phyloP scores from a whole-genome alignment of 768 basidiomycete genomes.

The Serpula lacrymans region DNA sequence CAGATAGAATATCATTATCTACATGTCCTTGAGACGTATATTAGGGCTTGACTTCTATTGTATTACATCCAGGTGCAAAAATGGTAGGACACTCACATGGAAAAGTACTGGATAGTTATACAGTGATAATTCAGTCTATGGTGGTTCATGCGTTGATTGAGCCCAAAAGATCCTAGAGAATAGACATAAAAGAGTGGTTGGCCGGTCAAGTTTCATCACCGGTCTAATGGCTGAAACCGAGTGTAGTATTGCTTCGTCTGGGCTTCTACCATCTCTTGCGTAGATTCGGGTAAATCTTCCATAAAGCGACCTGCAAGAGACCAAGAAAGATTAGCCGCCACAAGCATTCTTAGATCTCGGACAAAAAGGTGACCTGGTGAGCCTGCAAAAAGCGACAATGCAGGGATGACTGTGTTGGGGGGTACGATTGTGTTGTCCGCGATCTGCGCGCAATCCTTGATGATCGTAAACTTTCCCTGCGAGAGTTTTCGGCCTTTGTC shows the following conservation, averaged over 20 bases:
- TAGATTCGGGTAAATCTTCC: constrained; percentile 88
- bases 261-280: constrained; percentile 86
- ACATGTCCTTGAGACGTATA: constrained; percentile 8
- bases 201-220: constrained; percentile 19
- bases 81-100: constrained; percentile 3
- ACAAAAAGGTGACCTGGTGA: constrained; percentile 67
- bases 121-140: too few species aligned
- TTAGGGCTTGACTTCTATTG: constrained; percentile 28
- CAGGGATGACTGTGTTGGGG: constrained; percentile 90
- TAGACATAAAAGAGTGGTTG: not conserved
- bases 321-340: constrained; percentile 2
- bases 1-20: too few species aligned
- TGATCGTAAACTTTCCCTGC: constrained; percentile 94
- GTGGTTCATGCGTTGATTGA: too few species aligned
- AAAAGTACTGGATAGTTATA: not conserved
- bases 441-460: constrained; percentile 92
- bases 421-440: constrained; percentile 89
- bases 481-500: too few species aligned
- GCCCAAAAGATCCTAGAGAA: constrained; percentile 2
- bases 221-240: constrained; percentile 68
- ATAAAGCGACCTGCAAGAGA: constrained; percentile 62
- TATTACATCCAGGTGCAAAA: constrained; percentile 11
- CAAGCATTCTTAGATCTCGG: not conserved
- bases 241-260: constrained; percentile 84
- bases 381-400: constrained; percentile 79